Percentiles rank a stretch among this genome's conserved stretches.
Evolutionary conservation across 371 early-diverging fungal species (phyloP).

Genomic region (Syncephalastrum contaminatum): DNA sequence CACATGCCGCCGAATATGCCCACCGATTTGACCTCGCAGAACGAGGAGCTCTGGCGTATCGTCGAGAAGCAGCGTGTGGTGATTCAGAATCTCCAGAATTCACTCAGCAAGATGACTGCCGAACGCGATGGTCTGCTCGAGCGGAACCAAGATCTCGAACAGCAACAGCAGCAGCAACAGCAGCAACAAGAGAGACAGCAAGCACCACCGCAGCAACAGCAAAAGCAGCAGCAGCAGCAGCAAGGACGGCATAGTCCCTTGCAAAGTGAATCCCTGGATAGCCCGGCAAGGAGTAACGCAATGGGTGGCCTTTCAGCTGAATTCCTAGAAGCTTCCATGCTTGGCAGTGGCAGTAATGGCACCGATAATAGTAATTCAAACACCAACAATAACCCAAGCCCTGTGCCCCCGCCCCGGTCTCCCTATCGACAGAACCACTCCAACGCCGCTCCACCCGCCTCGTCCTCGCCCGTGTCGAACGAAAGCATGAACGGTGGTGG

Average conservation of each 20-base stretch:
- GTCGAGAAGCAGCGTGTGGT: slow-evolving; percentile 80
- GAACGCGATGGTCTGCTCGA: slow-evolving; percentile 44
- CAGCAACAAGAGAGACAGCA: too few species aligned
- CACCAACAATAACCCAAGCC: slow-evolving; percentile 5
- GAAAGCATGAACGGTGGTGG: slow-evolving; percentile 7
- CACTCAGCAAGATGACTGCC: slow-evolving; percentile 34
- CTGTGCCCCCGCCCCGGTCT: slow-evolving; percentile 43
- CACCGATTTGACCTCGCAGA: slow-evolving; percentile 44
- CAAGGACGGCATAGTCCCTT: too few species aligned
- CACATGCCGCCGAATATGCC: slow-evolving; percentile 5
- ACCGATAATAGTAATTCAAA: neutral
- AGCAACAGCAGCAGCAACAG: slow-evolving; percentile 6
- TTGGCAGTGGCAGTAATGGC: neutral
- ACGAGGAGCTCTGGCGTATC: slow-evolving; percentile 81
- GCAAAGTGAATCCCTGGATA: too few species aligned
- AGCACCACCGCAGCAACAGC: slow-evolving; percentile 1
- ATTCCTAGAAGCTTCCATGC: too few species aligned
- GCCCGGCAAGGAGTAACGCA: too few species aligned
- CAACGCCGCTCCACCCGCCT: neutral
- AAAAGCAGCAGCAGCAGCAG: neutral
- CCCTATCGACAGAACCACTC: slow-evolving; percentile 32
- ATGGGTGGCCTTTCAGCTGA: too few species aligned
- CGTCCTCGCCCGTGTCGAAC: slow-evolving; percentile 6
- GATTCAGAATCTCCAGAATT: slow-evolving; percentile 64
- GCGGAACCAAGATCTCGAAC: slow-evolving; percentile 17